These are phyloP conservation scores for Amniculicola lignicola DNA, from an alignment of 495 filamentous ascomycete genomes.

Conservation along the genomic window DNA sequence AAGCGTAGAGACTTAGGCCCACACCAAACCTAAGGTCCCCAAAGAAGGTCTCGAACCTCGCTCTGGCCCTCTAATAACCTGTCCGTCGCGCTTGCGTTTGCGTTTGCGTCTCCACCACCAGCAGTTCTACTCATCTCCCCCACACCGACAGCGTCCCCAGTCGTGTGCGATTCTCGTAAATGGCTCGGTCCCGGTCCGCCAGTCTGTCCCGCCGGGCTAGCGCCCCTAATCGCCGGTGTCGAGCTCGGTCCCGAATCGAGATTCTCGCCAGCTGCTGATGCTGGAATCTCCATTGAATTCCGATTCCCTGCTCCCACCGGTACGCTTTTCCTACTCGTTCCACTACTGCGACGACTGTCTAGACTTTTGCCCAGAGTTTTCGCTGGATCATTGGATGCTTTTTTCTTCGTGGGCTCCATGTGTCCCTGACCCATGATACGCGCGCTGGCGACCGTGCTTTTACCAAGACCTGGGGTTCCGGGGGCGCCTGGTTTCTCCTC, in stretches of 20 bases:
- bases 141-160: conserved; percentile 14
- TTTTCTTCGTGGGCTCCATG: conserved; percentile 55
- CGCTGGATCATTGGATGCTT: conserved; percentile 64
- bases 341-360: conserved; percentile 84
- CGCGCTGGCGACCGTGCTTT: conserved; percentile 77
- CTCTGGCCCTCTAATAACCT: conserved; percentile 23
- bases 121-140: too few relatives aligned
- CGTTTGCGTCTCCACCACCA: neutral
- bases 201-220: conserved; percentile 18
- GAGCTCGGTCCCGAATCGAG: conserved; percentile 12
- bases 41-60: conserved; percentile 45
- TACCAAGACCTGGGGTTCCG: conserved; percentile 79
- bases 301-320: conserved; percentile 39
- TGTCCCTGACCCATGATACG: conserved; percentile 80
- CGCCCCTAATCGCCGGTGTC: conserved; percentile 13
- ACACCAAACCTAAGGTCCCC: conserved; percentile 36
- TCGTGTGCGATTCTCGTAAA: conserved; percentile 13
- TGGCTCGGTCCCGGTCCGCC: conserved; percentile 24
- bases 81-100: conserved; percentile 5
- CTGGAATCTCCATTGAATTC: conserved; percentile 31
- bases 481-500: conserved; percentile 97
- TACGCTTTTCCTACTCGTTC: conserved; percentile 65
- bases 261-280: conserved; percentile 18
- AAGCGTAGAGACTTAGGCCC: conserved; percentile 10
- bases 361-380: conserved; percentile 81